Conservation (phyloP, 179 eudicot species). For the Corrigiola litoralis region DNA sequence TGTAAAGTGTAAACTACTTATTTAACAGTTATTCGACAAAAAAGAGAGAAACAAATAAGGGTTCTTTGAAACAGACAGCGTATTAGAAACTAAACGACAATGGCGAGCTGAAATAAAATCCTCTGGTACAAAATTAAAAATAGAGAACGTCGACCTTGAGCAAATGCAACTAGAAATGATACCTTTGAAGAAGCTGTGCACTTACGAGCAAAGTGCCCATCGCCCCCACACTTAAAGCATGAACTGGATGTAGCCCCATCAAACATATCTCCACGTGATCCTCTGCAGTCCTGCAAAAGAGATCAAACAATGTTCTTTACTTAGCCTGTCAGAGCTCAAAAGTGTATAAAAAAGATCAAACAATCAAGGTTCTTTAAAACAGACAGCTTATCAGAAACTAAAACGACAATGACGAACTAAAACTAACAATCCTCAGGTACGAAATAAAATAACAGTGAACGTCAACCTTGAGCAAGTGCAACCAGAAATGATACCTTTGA, state of each 20-base stretch:
- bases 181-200: slow-evolving; percentile 63
- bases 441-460: too few species aligned
- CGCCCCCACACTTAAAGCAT: slow-evolving; percentile 79
- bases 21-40: background rate
- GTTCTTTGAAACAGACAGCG: background rate
- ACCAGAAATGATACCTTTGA: slow-evolving; percentile 32
- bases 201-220: slow-evolving; percentile 88
- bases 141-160: too few species aligned
- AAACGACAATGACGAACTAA: too few species aligned
- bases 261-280: slow-evolving; percentile 40
- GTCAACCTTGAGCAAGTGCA: background rate
- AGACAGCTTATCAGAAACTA: too few species aligned
- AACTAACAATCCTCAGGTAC: too few species aligned
- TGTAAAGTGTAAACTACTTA: background rate
- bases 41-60: background rate
- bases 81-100: background rate
- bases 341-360: too few species aligned
- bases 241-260: slow-evolving; percentile 37
- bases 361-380: too few species aligned
- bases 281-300: slow-evolving; percentile 62
- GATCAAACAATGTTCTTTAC: too few species aligned
- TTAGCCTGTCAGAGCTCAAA: slow-evolving; percentile 35
- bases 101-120: too few species aligned
- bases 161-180: background rate
- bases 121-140: too few species aligned